Evolutionary conservation across 2,329 filamentous ascomycete genomes (phyloP).

Genomic region (Xylaria sp.): DNA sequence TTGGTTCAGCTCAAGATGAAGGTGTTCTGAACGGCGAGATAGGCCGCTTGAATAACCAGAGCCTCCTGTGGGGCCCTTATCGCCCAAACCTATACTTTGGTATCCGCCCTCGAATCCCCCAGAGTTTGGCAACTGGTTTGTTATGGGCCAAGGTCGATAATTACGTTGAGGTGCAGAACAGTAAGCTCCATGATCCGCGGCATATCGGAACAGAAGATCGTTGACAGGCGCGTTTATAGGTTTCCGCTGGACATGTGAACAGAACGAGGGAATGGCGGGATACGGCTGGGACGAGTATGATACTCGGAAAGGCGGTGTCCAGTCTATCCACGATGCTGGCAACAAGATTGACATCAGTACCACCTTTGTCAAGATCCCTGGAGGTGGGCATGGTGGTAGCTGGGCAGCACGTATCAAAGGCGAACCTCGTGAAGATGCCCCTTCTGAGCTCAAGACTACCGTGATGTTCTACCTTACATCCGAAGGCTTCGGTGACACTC

Average conservation of each 20-base stretch:
- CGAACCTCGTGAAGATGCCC: constrained; percentile 69
- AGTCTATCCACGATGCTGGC: constrained; percentile 86
- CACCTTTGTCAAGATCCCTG: constrained; percentile 90
- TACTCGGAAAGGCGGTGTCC: constrained; percentile 79
- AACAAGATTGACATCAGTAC: constrained; percentile 92
- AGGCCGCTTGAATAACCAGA: constrained; percentile 70
- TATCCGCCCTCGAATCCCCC: constrained; percentile 77
- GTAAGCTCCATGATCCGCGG: constrained; percentile 51
- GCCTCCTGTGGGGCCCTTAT: constrained; percentile 94
- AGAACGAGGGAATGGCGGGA: constrained; percentile 88
- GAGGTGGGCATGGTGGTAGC: constrained; percentile 81
- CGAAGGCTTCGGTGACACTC: constrained; percentile 69
- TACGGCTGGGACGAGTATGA: constrained; percentile 99
- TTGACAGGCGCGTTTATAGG: constrained; percentile 50
- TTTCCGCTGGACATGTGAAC: constrained; percentile 93
- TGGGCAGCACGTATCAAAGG: constrained; percentile 92
- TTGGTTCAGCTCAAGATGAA: constrained; percentile 35
- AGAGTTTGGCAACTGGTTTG: constrained; percentile 79
- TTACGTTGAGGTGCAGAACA: constrained; percentile 73
- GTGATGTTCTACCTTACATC: constrained; percentile 81
- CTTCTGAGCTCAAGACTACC: constrained; percentile 70
- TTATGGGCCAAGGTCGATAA: constrained; percentile 88
- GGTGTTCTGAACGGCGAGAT: constrained; percentile 51
- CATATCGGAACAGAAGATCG: not conserved
- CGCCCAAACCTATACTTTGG: constrained; percentile 94